Evolutionary conservation across 345 rosid genomes (phyloP), one percentile per base, ranked within the genome.

Genomic region (Alliaria petiolata): DNA sequence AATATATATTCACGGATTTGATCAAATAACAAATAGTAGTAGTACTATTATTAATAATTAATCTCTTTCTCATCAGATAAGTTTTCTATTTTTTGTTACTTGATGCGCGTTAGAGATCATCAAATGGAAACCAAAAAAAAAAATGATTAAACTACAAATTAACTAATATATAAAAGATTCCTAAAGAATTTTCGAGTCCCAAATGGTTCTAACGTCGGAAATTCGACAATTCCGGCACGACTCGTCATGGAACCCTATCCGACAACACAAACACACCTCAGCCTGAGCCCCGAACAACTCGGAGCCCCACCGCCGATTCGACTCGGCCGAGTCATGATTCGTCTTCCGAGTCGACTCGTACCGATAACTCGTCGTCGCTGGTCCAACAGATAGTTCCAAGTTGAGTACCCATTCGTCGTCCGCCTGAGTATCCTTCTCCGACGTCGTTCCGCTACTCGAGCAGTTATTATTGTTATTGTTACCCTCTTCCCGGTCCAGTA

Each of bases 211-310:
- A 63, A 57, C 79, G 46, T 63, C 76, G 5, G 79, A 49, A 33
- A 47, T 8, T 6, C 70, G 76, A 69, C 79, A 76, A 76, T 49
- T 62, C 53, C 62, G 76, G 63, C 79, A 76, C 3, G 79, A 70
- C 67, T 69, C 79, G 28, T 70, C 40, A 13, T 49, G 71, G 3
- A 63, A 69, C 14, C 79, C 79, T 55, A 76, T 47, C 70, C 75
- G 79, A 64, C 75, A 76, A 63, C 79, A 76, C 13, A 76, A 63
- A 64, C 79, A 76, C 61, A 75, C 79, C 8, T 10, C 52, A 28
- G 36, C 26, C 44, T 62, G 61, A 40, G 22, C 2, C 2, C 58
- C 58, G 22, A 54, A 44, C 52, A 74, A 58, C 67, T 74, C 78
- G 26, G 73, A 39, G 0, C 67, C 68, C 78, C 78, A 67, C 54